A percentile compares a stretch with the other conserved stretches of the same genome.
Evolutionary conservation across 441 rosid genomes (phyloP).

Genomic region (Populus hybrid): DNA sequence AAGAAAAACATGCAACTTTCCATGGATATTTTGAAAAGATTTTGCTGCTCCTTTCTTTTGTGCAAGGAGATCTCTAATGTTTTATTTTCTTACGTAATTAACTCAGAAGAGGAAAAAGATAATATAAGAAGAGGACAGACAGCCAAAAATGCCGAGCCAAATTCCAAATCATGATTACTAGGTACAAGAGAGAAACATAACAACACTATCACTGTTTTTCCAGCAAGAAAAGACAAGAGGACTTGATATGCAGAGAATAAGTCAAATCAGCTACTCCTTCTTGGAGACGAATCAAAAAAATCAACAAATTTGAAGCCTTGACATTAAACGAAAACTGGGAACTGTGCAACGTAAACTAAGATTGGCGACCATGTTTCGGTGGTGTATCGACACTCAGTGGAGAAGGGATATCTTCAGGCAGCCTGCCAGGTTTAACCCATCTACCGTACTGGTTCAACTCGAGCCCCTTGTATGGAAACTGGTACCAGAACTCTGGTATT

Average conservation of each 20-base stretch:
- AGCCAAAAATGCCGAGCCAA: background rate
- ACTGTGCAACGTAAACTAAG: background rate
- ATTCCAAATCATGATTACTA: background rate
- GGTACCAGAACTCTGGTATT: slow-evolving; percentile 64
- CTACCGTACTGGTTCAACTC: slow-evolving; percentile 57
- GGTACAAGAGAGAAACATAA: background rate
- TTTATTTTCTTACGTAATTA: no score
- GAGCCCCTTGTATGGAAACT: slow-evolving; percentile 62
- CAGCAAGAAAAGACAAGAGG: background rate
- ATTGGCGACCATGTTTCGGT: background rate
- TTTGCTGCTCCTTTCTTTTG: no score
- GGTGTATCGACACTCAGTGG: slow-evolving; percentile 28
- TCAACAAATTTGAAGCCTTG: background rate
- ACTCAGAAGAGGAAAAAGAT: background rate
- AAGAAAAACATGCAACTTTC: no score
- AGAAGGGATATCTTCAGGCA: slow-evolving; percentile 55
- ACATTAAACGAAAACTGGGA: background rate
- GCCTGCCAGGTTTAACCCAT: slow-evolving; percentile 49
- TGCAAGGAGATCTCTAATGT: background rate
- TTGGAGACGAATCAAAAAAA: background rate
- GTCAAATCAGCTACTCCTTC: background rate
- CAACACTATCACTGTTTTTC: no score
- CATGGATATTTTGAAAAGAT: no score
- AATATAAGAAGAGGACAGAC: background rate
- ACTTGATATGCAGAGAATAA: background rate